Percentiles rank a stretch among this genome's conserved stretches.
Evolutionary conservation across 108 stramenopile genomes (phyloP).

Genomic region (Skeletonema menzelii): DNA sequence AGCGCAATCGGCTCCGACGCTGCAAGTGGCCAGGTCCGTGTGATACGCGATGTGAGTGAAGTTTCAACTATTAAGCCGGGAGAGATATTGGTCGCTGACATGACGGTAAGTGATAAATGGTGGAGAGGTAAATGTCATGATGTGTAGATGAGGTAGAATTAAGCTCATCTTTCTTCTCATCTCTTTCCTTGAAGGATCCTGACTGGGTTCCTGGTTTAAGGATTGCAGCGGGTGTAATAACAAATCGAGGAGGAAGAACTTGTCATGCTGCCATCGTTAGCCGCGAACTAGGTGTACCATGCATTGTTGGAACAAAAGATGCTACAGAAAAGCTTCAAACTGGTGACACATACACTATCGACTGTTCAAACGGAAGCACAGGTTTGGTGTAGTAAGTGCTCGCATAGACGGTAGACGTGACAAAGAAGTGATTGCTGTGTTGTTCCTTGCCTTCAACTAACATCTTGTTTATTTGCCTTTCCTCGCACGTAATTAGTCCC

Average conservation of each 20-base stretch:
- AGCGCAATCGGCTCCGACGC: conserved; percentile 48
- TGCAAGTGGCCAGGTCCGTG: conserved; percentile 28
- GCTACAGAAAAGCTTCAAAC: conserved; percentile 46
- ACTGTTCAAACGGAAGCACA: conserved; percentile 32
- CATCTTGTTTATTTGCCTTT: background rate
- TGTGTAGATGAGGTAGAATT: background rate
- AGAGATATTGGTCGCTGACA: conserved; percentile 39
- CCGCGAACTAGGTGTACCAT: conserved; percentile 53
- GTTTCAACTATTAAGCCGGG: conserved; percentile 28
- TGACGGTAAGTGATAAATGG: conserved; percentile 12
- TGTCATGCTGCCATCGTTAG: conserved; percentile 58
- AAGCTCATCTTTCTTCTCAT: background rate
- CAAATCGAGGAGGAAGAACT: conserved; percentile 49
- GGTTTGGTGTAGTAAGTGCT: conserved; percentile 18
- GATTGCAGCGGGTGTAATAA: conserved; percentile 44
- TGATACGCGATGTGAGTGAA: conserved; percentile 37
- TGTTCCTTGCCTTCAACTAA: background rate
- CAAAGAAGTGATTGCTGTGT: background rate
- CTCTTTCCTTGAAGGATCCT: conserved; percentile 15
- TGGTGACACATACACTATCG: conserved; percentile 45
- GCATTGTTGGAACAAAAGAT: conserved; percentile 49
- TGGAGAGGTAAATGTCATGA: background rate
- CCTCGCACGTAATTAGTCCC: background rate
- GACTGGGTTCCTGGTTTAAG: conserved; percentile 49
- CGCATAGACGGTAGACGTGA: background rate